Evolutionary conservation across 2,329 filamentous ascomycete genomes (phyloP).

Genomic region (Ophiosphaerella narmari): DNA sequence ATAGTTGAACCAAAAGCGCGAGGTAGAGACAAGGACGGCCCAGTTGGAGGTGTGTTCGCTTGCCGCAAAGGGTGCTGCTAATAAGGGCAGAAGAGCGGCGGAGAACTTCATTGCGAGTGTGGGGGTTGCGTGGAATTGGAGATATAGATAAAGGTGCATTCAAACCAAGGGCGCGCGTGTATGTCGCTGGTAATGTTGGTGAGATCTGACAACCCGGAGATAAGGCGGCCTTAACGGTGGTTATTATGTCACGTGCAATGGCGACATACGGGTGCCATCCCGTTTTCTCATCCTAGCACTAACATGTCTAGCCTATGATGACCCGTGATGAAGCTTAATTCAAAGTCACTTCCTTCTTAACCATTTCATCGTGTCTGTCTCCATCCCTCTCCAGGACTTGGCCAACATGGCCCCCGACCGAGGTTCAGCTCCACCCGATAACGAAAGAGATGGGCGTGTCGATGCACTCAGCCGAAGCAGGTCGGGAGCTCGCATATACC

Average conservation of each 20-base stretch:
- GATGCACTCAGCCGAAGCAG: conserved; percentile 17
- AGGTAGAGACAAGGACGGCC: conserved; percentile 98
- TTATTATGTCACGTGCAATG: conserved; percentile 21
- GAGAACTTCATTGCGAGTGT: conserved; percentile 30
- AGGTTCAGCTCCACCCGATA: conserved; percentile 26
- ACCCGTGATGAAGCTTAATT: conserved; percentile 12
- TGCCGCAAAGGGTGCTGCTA: conserved; percentile 49
- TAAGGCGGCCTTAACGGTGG: conserved; percentile 22
- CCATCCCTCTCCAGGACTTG: conserved; percentile 25
- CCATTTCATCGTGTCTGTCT: conserved; percentile 21
- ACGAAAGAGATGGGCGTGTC: conserved; percentile 27
- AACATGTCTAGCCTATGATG: conserved; percentile 12
- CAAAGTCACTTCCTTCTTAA: conserved; percentile 1
- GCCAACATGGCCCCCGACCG: conserved; percentile 43
- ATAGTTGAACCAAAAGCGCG: conserved; percentile 99
- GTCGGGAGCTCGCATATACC: conserved; percentile 24
- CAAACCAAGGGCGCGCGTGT: conserved; percentile 8
- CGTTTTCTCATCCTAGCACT: conserved; percentile 21
- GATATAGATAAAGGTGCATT: neutral
- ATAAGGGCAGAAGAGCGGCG: conserved; percentile 29
- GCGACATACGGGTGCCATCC: conserved; percentile 7
- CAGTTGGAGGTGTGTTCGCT: conserved; percentile 96
- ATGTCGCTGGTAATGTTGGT: conserved; percentile 22
- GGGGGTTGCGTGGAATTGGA: neutral
- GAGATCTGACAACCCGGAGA: conserved; percentile 37